These are phyloP conservation scores for Xanthoceras sorbifolium DNA, from an alignment of 345 rosid species.

Conservation along the genomic window DNA sequence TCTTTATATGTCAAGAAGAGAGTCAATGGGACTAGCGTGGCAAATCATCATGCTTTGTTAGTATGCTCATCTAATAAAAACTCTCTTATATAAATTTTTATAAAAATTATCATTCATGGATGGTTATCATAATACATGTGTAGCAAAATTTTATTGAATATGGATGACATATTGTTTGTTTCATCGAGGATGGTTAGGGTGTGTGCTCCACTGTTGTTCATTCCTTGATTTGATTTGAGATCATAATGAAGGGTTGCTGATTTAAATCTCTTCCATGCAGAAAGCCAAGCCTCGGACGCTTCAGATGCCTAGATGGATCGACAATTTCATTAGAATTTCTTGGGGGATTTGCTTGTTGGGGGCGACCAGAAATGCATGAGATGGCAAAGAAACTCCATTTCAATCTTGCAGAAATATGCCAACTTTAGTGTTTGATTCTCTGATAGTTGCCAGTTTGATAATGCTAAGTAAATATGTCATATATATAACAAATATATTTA, in stretches of 20 bases:
- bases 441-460: constrained; percentile 1
- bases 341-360: background rate
- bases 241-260: background rate
- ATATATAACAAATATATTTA: background rate
- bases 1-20: too few species aligned
- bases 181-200: background rate
- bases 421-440: background rate
- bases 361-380: background rate
- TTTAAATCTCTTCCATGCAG: constrained; percentile 3
- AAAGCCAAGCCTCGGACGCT: background rate
- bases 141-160: background rate
- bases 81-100: background rate
- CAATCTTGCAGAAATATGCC: background rate
- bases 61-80: background rate
- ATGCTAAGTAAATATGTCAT: background rate
- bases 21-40: too few species aligned
- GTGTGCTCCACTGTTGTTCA: background rate
- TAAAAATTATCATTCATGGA: too few species aligned
- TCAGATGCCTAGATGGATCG: background rate
- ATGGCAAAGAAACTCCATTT: background rate
- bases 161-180: too few species aligned
- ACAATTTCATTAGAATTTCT: background rate
- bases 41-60: background rate
- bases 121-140: too few species aligned
- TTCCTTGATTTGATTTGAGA: background rate